phyloP scores from a whole-genome alignment of 805 yeast genomes.

The Candida rishiriensis region DNA sequence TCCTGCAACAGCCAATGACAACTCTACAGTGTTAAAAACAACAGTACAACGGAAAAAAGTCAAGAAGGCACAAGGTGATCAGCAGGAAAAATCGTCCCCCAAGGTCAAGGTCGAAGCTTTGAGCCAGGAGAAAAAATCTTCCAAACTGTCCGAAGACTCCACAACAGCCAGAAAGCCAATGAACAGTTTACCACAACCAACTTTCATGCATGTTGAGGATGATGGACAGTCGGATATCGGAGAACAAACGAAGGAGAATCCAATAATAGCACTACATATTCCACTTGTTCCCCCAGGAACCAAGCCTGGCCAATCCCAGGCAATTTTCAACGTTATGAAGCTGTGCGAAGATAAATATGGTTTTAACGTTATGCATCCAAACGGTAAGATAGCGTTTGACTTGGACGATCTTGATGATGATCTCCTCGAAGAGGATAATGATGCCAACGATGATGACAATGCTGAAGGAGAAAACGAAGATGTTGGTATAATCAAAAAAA shows the following conservation, averaged over 20 bases:
- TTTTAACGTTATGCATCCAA: slow-evolving; percentile 65
- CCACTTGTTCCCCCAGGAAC: slow-evolving; percentile 48
- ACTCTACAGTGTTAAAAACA: background rate
- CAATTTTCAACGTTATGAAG: slow-evolving; percentile 65
- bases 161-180: slow-evolving; percentile 5
- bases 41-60: background rate
- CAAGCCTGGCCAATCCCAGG: slow-evolving; percentile 50
- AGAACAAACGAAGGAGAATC: slow-evolving; percentile 25
- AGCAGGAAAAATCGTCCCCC: background rate
- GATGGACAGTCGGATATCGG: background rate
- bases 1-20: too few species aligned
- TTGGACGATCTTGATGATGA: slow-evolving; percentile 48
- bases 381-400: slow-evolving; percentile 53
- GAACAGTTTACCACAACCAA: slow-evolving; percentile 13
- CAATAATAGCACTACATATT: slow-evolving; percentile 52
- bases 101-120: slow-evolving; percentile 2
- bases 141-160: background rate
- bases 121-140: slow-evolving; percentile 1
- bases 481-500: slow-evolving; percentile 29
- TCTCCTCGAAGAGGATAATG: slow-evolving; percentile 32
- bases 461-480: slow-evolving; percentile 31
- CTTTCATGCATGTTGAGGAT: slow-evolving; percentile 5
- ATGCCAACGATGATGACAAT: slow-evolving; percentile 30
- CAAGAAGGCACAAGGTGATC: background rate
- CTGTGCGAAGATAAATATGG: slow-evolving; percentile 84